These are phyloP conservation scores for Phylloporus rhodoxanthus DNA, from an alignment of 768 basidiomycete species.

Conservation along the genomic window DNA sequence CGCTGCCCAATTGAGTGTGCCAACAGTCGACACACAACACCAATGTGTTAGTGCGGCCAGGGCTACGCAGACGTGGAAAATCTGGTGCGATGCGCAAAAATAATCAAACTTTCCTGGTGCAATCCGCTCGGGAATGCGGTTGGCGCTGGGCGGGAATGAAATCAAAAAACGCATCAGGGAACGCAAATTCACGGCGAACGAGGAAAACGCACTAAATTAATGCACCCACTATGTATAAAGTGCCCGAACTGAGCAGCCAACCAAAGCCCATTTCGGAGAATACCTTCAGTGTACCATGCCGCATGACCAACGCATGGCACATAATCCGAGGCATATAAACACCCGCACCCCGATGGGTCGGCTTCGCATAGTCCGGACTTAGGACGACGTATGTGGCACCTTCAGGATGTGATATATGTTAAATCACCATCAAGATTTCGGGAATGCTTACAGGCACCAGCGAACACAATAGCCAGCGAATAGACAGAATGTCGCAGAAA, in stretches of 20 bases:
- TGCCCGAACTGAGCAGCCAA: conserved; percentile 66
- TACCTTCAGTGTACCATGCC: conserved; percentile 52
- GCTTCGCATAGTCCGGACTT: conserved; percentile 69
- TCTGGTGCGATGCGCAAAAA: conserved; percentile 79
- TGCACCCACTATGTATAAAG: conserved; percentile 73
- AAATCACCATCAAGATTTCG: not conserved
- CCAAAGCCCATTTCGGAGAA: conserved; percentile 60
- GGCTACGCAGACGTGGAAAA: conserved; percentile 81
- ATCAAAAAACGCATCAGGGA: conserved; percentile 17
- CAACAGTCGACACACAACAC: conserved; percentile 49
- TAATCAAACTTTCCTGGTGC: conserved; percentile 75
- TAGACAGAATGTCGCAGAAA: conserved; percentile 60
- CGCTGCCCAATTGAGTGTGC: conserved; percentile 33
- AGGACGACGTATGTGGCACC: conserved; percentile 73
- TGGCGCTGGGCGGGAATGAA: conserved; percentile 58
- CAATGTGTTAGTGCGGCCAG: conserved; percentile 68
- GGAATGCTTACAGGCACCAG: conserved; percentile 52
- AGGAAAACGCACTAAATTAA: conserved; percentile 65
- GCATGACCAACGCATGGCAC: conserved; percentile 53
- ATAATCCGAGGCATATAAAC: conserved; percentile 74
- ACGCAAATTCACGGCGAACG: conserved; percentile 24
- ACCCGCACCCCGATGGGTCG: conserved; percentile 67
- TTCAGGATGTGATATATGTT: conserved; percentile 22
- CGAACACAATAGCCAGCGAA: conserved; percentile 43
- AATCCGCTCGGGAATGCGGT: conserved; percentile 72